Evolutionary conservation across 1,284 basidiomycete species (phyloP).

Genomic region (Leccinum variabile): DNA sequence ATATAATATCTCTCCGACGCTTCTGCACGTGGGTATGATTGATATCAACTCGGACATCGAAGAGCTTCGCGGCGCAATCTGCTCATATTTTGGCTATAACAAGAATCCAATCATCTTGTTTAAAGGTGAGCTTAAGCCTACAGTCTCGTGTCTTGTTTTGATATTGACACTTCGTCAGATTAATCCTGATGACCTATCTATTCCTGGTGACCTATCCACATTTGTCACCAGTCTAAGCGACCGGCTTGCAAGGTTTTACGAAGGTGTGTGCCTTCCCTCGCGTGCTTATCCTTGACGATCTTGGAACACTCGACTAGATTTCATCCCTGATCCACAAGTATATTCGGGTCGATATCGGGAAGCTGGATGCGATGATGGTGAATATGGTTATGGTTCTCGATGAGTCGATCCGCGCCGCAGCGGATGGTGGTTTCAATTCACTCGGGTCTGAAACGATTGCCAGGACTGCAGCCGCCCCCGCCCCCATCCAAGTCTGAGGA

Average conservation of each 20-base stretch:
- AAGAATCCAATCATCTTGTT: slow-evolving; percentile 64
- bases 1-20: slow-evolving; percentile 68
- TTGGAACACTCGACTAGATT: slow-evolving; percentile 47
- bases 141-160: not conserved
- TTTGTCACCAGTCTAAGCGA: slow-evolving; percentile 64
- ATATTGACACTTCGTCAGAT: slow-evolving; percentile 44
- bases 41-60: slow-evolving; percentile 74
- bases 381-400: too few relatives aligned
- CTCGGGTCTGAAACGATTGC: slow-evolving; percentile 74
- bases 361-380: slow-evolving; percentile 62
- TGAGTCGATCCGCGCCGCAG: slow-evolving; percentile 76
- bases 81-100: slow-evolving; percentile 76
- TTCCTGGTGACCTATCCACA: slow-evolving; percentile 36
- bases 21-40: slow-evolving; percentile 80
- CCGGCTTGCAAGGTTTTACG: slow-evolving; percentile 63
- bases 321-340: slow-evolving; percentile 66
- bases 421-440: slow-evolving; percentile 78
- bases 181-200: slow-evolving; percentile 66
- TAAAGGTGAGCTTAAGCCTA: slow-evolving; percentile 53
- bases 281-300: slow-evolving; percentile 1
- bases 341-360: slow-evolving; percentile 75
- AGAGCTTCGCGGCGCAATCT: slow-evolving; percentile 75
- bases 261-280: slow-evolving; percentile 48
- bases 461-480: slow-evolving; percentile 71
- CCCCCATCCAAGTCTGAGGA: slow-evolving; percentile 76